Base-by-base conservation (phyloP, 805 yeast species). In the Hanseniaspora singularis region DNA sequence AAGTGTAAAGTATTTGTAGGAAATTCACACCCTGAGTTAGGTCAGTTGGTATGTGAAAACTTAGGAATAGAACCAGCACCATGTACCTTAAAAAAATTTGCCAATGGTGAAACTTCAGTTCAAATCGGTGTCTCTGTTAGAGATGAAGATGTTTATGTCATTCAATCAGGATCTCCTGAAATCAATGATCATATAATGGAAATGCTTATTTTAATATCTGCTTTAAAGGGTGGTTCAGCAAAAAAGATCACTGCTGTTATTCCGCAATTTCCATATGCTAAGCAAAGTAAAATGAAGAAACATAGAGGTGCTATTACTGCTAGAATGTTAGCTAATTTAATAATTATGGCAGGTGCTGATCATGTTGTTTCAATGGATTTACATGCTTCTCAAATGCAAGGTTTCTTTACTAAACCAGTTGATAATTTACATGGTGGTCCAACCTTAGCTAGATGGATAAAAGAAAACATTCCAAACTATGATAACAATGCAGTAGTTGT, bases 281-380 rank as follows among this genome's bases (percentile, higher is more conserved):
- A 89, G 64, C 99, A 92, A 66, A 79, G 89, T 54, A 92, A 94
- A 68, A 92, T 92, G 99, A 92, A 92, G 69, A 92, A 87, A 64
- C 97, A 92, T 62, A 73, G 99, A 65, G 98, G 98, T 46, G 97
- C 98, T 33, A 92, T 92, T 58, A 89, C 98, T 3, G 98, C 98
- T 14, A 76, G 97, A 61, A 84, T 92, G 97, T 73, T 92, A 60
- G 97, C 99, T 51, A 92, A 92, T 57, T 68, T 92, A 59, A 69
- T 92, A 52, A 78, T 87, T 49, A 94, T 92, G 94, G 97, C 98
- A 3, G 99, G 99, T 55, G 98, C 97, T 22, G 97, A 92, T 65
- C 99, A 92, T 64, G 94, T 92, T 49, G 89, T 92, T 33, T 85
- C 96, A 3, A 88, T 92, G 96, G 99, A 92, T 61, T 69, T 92